phyloP scores from a whole-genome alignment of 345 rosid species.

The Nephelium lappaceum region DNA sequence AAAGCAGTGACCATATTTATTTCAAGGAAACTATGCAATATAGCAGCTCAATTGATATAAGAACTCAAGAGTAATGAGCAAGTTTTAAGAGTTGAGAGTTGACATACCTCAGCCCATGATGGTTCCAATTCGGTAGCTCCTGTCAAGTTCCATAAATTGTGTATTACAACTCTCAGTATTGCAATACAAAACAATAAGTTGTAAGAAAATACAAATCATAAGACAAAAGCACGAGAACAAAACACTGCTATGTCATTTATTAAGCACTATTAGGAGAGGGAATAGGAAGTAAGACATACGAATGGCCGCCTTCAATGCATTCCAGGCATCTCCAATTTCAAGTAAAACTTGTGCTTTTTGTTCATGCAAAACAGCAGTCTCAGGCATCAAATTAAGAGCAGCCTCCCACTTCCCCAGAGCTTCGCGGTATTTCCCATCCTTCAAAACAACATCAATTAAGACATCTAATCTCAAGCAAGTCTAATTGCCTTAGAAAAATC shows the following conservation, averaged over 20 bases:
- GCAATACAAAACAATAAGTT: neutral
- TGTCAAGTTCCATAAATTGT: slow-evolving; percentile 34
- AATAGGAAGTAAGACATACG: slow-evolving; percentile 37
- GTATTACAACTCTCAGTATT: slow-evolving; percentile 6
- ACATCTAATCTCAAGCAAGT: neutral
- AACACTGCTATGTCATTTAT: neutral
- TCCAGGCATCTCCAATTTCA: slow-evolving; percentile 88
- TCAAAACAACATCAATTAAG: slow-evolving; percentile 24
- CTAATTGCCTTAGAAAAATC: neutral
- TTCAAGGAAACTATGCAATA: neutral
- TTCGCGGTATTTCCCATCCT: slow-evolving; percentile 84
- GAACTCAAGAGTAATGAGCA: neutral
- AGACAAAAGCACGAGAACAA: neutral
- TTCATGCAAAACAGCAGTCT: slow-evolving; percentile 71
- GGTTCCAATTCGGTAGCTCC: slow-evolving; percentile 81
- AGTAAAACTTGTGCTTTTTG: slow-evolving; percentile 93
- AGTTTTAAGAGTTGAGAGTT: neutral
- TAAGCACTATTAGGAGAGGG: neutral
- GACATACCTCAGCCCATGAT: slow-evolving; percentile 79
- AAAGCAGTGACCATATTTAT: neutral
- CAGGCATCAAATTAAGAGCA: slow-evolving; percentile 70
- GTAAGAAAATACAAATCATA: neutral
- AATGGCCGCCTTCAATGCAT: slow-evolving; percentile 75
- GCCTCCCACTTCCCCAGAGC: slow-evolving; percentile 94
- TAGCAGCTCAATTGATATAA: neutral